A percentile compares a stretch with the other conserved stretches of the same genome.
Conservation (phyloP, 305 asterid species). For the Euphrasia arctica region DNA sequence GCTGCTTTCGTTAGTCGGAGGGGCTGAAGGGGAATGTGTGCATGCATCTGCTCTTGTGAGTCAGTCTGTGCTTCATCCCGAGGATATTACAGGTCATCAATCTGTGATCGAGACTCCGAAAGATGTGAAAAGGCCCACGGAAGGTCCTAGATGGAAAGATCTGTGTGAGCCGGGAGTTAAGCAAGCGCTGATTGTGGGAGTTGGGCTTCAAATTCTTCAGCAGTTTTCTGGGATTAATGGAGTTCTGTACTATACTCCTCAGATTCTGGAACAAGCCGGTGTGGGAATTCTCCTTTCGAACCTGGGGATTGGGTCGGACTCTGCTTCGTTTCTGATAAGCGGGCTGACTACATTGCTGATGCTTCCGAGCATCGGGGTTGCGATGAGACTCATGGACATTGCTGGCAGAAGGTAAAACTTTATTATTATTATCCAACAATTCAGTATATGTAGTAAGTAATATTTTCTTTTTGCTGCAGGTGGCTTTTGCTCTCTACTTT, state of each 20-base stretch:
- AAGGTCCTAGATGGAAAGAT: constrained; percentile 65
- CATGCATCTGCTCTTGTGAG: constrained; percentile 95
- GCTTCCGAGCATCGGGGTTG: constrained; percentile 95
- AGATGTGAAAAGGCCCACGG: constrained; percentile 32
- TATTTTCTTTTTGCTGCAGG: constrained; percentile 37
- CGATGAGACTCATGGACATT: constrained; percentile 92
- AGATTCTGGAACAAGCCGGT: constrained; percentile 97
- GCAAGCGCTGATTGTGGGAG: constrained; percentile 87
- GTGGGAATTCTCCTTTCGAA: constrained; percentile 78
- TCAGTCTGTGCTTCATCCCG: constrained; percentile 66
- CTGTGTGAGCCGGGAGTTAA: constrained; percentile 92
- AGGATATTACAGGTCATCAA: constrained; percentile 44
- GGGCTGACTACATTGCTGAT: constrained; percentile 75
- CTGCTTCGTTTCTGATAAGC: constrained; percentile 86
- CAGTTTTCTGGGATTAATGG: constrained; percentile 98
- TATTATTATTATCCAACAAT: too few species aligned
- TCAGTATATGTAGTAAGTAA: too few species aligned
- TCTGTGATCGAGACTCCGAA: constrained; percentile 40
- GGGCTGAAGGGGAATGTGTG: constrained; percentile 53
- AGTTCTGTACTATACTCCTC: constrained; percentile 95
- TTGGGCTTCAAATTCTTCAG: constrained; percentile 90
- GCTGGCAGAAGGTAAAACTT: constrained; percentile 85
- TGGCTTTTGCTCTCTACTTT: constrained; percentile 76
- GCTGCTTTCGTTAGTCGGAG: constrained; percentile 50
- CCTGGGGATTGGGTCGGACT: constrained; percentile 73